Conservation (phyloP, 495 filamentous ascomycete genomes). For the Penicillium alfredii region DNA sequence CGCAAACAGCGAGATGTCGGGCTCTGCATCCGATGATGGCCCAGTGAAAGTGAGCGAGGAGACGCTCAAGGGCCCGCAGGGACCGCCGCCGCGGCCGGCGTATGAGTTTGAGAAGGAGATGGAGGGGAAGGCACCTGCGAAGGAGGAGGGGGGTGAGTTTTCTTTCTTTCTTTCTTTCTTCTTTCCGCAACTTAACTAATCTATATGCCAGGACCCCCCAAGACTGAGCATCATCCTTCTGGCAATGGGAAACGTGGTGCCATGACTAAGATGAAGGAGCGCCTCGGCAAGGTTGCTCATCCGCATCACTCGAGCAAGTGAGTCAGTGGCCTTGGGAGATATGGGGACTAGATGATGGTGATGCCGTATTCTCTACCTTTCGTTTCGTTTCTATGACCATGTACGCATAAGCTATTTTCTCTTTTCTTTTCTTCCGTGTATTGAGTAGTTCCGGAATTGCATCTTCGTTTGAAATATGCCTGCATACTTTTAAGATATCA, state of each 20-base stretch:
- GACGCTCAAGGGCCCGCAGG: conserved; percentile 31
- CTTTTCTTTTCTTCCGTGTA: too few species aligned
- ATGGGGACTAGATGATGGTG: not conserved
- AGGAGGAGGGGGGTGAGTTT: conserved; percentile 1
- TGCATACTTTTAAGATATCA: too few species aligned
- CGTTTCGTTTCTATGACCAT: too few species aligned
- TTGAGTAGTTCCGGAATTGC: too few species aligned
- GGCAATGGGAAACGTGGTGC: conserved; percentile 1
- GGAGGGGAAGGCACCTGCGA: conserved; percentile 4
- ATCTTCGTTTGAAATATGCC: too few species aligned
- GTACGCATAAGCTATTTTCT: too few species aligned
- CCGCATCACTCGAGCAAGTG: conserved; percentile 7
- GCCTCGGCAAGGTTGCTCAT: conserved; percentile 10
- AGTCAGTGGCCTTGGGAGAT: not conserved
- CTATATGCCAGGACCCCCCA: too few species aligned
- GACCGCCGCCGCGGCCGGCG: conserved; percentile 17
- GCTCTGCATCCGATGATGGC: not conserved
- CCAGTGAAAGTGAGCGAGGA: conserved; percentile 26
- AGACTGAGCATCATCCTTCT: too few species aligned
- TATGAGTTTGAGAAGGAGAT: conserved; percentile 20
- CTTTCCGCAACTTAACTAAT: too few species aligned
- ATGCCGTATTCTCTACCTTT: too few species aligned
- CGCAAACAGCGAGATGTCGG: not conserved
- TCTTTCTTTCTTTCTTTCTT: too few species aligned
- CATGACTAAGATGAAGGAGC: conserved; percentile 15